A percentile compares a stretch with the other conserved stretches of the same genome.
Evolutionary conservation across 768 basidiomycete species (phyloP).

Genomic region (Tricholoma flavovirens): DNA sequence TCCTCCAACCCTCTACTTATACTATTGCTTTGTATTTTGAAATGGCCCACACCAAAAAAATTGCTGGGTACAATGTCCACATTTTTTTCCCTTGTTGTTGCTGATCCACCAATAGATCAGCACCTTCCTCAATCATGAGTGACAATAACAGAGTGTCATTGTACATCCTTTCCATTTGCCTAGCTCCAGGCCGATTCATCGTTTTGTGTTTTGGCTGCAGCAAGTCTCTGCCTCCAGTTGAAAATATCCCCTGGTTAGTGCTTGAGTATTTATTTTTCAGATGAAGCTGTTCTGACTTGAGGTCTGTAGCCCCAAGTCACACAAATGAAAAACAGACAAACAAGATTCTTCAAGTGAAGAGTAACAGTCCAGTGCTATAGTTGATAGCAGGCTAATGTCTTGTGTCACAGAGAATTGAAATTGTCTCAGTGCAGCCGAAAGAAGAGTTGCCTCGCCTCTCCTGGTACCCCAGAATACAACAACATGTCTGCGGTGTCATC

Average conservation of each 20-base stretch:
- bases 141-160: neutral
- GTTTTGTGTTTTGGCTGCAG: neutral
- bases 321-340: neutral
- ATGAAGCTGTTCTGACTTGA: neutral
- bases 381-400: neutral
- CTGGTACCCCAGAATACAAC: neutral
- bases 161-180: neutral
- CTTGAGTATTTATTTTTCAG: neutral
- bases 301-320: neutral
- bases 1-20: neutral
- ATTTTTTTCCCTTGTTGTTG: neutral
- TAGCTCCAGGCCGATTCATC: neutral
- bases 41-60: neutral
- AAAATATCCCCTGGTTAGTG: neutral
- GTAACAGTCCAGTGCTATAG: neutral
- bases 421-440: neutral
- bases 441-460: neutral
- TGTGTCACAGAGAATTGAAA: neutral
- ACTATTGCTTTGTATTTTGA: neutral
- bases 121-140: neutral
- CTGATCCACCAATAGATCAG: neutral
- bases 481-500: neutral
- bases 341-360: neutral
- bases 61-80: neutral
- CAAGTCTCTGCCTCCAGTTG: neutral